Conservation (phyloP, 441 rosid species). For the Biscutella auriculata region DNA sequence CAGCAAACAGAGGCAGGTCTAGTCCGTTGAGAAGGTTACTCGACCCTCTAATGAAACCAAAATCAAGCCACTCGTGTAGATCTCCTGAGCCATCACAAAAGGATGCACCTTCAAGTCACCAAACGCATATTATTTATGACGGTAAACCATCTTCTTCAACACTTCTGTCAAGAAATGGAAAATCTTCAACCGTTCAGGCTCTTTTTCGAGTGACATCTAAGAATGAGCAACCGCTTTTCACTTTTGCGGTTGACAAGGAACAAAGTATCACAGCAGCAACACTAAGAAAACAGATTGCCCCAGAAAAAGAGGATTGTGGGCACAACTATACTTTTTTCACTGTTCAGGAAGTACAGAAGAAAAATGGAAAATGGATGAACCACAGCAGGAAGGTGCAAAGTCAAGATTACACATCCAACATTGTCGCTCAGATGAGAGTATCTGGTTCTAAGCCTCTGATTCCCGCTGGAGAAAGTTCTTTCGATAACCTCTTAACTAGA, state of each 20-base stretch:
- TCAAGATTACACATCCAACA: conserved; percentile 53
- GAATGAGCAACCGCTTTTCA: conserved; percentile 74
- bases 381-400: conserved; percentile 50
- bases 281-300: conserved; percentile 40
- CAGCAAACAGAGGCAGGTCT: conserved; percentile 55
- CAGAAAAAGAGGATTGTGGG: conserved; percentile 39
- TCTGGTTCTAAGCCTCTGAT: conserved; percentile 34
- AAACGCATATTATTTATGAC: conserved; percentile 25
- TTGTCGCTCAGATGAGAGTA: conserved; percentile 74
- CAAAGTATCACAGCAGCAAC: conserved; percentile 72
- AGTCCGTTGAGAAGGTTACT: conserved; percentile 85
- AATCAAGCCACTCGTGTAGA: conserved; percentile 27
- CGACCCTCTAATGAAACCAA: conserved; percentile 65
- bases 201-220: conserved; percentile 73
- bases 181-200: conserved; percentile 52
- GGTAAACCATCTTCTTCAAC: conserved; percentile 25
- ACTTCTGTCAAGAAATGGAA: conserved; percentile 30
- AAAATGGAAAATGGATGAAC: conserved; percentile 64
- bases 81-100: conserved; percentile 33
- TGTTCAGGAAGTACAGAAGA: conserved; percentile 63
- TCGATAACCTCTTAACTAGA: conserved; percentile 29
- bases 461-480: conserved; percentile 16
- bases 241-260: conserved; percentile 79
- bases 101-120: conserved; percentile 26
- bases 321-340: conserved; percentile 67